Base-by-base conservation (phyloP, 805 yeast species). In the Millerago galiae region DNA sequence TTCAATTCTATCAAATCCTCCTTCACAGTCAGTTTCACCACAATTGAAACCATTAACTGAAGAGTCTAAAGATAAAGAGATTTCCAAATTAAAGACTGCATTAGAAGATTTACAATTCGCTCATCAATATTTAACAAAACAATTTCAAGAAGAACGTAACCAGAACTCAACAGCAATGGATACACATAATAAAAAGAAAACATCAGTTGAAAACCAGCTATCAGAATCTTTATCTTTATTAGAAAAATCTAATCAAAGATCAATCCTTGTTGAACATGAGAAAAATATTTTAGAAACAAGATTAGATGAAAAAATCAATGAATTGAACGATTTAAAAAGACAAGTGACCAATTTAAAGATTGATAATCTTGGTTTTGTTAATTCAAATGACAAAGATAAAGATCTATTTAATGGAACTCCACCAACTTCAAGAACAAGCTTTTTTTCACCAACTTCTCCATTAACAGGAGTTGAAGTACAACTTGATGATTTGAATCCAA, bases 81-180 rank as follows among this genome's bases (percentile, higher is more conserved):
- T 51, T 17, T 40, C 46, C 12, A 58, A 50, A 16, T 63, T 75
- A 52, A 71, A 70, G 48, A 75, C 83, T 0, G 88, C 89, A 0
- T 63, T 83, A 38, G 73, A 70, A 43, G 93, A 83, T 56, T 65
- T 83, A 40, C 79, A 82, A 49, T 75, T 83, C 55, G 83, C 88
- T 3, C 88, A 83, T 58, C 78, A 72, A 46, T 83, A 81, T 54
- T 63, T 83, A 42, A 71, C 82, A 2, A 77, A 78, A 54, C 85
- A 81, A 51, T 83, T 73, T 52, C 84, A 81, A 49, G 75, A 78
- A 46, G 84, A 83, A 42, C 69, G 83, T 43, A 71, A 72, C 13
- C 75, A 73, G 46, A 76, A 80, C 43, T 59, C 67, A 40, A 71
- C 71, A 44, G 65, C 74, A 3, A 70, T 81, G 38, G 79, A 74